Base-by-base conservation (phyloP, 306 rosid species). In the Rosa lucieae region DNA sequence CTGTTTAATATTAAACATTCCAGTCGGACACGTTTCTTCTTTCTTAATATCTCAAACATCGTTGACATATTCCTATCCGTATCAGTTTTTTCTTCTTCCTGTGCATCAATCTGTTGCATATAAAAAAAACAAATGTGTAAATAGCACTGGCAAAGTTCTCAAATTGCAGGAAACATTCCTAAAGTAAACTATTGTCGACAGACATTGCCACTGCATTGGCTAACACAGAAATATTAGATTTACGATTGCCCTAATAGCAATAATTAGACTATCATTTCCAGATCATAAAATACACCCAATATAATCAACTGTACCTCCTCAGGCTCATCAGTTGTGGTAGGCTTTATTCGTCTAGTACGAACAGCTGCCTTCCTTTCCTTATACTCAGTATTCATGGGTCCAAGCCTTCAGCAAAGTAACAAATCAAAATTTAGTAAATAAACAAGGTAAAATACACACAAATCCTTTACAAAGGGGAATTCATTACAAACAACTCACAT, bases 11-110 rank as follows among this genome's bases (percentile, higher is more conserved):
- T 80, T 44, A 91, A 78, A 52, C 86, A 70, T 75, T 94, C 97
- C 43, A 90, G 92, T 39, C 48, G 82, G 21, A 80, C 92, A 5
- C 72, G 82, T 79, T 74, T 88, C 14, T 68, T 85, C 73, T 42
- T 84, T 79, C 84, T 86, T 61, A 94, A 84, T 62, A 92, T 83
- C 40, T 74, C 81, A 79, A 89, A 94, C 92, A 92, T 92, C 0
- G 81, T 88, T 11, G 87, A 58, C 97, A 90, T 88, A 81, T 88
- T 91, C 82, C 89, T 85, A 77, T 92, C 94, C 0, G 98, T 94
- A 58, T 94, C 98, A 12, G 92, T 87, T 81, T 86, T 88, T 47
- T 63, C 90, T 78, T 72, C 91, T 0, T 47, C 77, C 6, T 26
- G 79, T 13, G 85, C 86, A 46, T 82, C 84, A 73, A 92, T 84